A percentile compares a stretch with the other conserved stretches of the same genome.
phyloP scores from a whole-genome alignment of 768 basidiomycete genomes.

The Panus rudis region DNA sequence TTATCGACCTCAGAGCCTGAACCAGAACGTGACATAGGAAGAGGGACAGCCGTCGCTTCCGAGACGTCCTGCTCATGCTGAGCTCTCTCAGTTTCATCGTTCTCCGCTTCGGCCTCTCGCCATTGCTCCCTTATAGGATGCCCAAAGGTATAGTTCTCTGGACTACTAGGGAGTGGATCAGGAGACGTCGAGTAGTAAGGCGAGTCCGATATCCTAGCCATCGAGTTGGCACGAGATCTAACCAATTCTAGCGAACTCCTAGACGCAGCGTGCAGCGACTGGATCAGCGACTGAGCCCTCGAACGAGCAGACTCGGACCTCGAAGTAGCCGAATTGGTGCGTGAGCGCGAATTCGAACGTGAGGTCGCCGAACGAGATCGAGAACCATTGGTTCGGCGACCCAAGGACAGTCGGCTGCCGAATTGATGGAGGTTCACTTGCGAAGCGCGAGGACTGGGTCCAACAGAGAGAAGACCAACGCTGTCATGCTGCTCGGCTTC shows the following conservation, averaged over 20 bases:
- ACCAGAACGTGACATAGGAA: conserved; percentile 2
- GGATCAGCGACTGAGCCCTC: conserved; percentile 60
- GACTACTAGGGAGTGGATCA: conserved; percentile 39
- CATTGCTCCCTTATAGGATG: conserved; percentile 40
- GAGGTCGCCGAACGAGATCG: conserved; percentile 42
- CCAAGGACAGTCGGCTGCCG: conserved; percentile 27
- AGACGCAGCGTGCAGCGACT: conserved; percentile 54
- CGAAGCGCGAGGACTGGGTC: conserved; percentile 45
- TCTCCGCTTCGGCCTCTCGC: conserved; percentile 19
- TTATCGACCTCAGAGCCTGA: neutral
- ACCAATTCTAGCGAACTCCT: conserved; percentile 55
- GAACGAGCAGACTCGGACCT: conserved; percentile 42
- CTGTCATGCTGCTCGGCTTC: conserved; percentile 59
- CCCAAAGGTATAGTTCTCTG: conserved; percentile 75
- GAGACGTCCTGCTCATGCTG: conserved; percentile 3
- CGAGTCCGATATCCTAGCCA: conserved; percentile 44
- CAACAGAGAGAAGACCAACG: conserved; percentile 46
- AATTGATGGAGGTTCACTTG: conserved; percentile 35
- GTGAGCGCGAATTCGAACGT: conserved; percentile 21
- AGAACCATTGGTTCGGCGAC: conserved; percentile 29
- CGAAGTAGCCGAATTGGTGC: conserved; percentile 21
- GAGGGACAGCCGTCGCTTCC: conserved; percentile 11
- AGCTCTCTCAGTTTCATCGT: conserved; percentile 12
- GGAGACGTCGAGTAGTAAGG: conserved; percentile 27
- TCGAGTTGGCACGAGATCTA: conserved; percentile 55